These are phyloP conservation scores for Pholiota conissans DNA, from an alignment of 768 basidiomycete genomes.

Conservation along the genomic window DNA sequence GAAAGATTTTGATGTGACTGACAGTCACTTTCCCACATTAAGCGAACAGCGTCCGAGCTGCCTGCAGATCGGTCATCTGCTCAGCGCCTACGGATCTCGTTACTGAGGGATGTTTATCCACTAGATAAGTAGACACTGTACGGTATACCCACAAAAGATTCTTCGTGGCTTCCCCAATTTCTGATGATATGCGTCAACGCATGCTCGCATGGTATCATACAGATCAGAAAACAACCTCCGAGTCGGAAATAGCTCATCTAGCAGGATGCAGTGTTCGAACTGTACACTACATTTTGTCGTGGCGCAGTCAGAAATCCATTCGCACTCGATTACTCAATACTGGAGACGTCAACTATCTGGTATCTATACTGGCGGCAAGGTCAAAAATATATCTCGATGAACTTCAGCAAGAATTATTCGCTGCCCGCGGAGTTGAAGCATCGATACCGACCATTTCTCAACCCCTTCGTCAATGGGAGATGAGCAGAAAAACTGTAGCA, in stretches of 20 bases:
- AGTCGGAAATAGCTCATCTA: not conserved
- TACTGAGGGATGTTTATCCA: too few relatives aligned
- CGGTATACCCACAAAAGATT: too few relatives aligned
- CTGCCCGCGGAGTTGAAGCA: not conserved
- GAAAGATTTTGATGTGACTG: too few relatives aligned
- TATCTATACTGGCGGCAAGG: not conserved
- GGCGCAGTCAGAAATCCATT: not conserved
- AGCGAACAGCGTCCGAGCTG: too few relatives aligned
- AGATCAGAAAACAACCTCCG: not conserved
- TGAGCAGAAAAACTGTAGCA: not conserved
- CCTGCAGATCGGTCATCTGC: too few relatives aligned
- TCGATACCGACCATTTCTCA: not conserved
- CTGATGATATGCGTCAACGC: not conserved
- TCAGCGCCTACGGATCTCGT: too few relatives aligned
- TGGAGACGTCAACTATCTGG: not conserved
- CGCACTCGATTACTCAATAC: not conserved
- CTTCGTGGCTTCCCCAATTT: not conserved
- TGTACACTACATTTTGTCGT: not conserved
- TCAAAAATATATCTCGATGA: slow-evolving; percentile 3
- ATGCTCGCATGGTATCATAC: not conserved
- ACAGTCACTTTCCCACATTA: too few relatives aligned
- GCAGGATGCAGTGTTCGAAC: not conserved
- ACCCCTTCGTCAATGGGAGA: not conserved
- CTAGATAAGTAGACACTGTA: too few relatives aligned
- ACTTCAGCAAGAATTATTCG: not conserved